Evolutionary conservation across 169 alveolate genomes (phyloP), one percentile per base, ranked within the genome.

Genomic region (Eimeria sp.): DNA sequence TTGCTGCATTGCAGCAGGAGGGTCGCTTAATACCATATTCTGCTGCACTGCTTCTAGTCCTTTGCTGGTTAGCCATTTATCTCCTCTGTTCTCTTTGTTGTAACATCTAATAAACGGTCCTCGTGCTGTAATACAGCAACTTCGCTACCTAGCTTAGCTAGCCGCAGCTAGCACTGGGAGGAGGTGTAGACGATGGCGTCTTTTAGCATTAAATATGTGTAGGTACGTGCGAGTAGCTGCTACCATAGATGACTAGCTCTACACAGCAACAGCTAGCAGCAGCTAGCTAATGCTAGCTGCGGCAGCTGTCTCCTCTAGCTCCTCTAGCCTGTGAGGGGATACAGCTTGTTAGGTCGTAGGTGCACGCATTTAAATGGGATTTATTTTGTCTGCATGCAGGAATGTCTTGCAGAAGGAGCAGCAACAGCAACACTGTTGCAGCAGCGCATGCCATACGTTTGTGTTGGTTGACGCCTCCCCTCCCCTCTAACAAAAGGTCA

Each of bases 81-180:
- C 4, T 54, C 61, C 20, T 0, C 4, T 54, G 16, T 1, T 54
- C 16, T 54, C 61, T 14, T 14, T 14, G 20, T 54, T 14, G 10
- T 14, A 54, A 54, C 16, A 14, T 18, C 75, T 65, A n/a, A 1
- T 65, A 11, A 65, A 25, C 11, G 16, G 43, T 4, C 75, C 34
- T 9, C 75, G 75, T n/a, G n/a, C 40, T 61, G 70, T 9, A 16
- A 18, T 61, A 0, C 70, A 61, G 70, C 5, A 61, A 0, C n/a
- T 16, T 4, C 30, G 83, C 89, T 54, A 75, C 75, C 45, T 54
- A 75, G 76, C 73, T 11, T 57, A n/a, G 91, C 91, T 30, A 83
- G 91, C 91, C 54, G 18, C 73, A 40, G 70, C 9, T 22, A 83
- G 73, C 76, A 54, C 20, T 14, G 61, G 61, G 61, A 54, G 61